phyloP scores from a whole-genome alignment of 441 rosid species.

The Geranium incanum region DNA sequence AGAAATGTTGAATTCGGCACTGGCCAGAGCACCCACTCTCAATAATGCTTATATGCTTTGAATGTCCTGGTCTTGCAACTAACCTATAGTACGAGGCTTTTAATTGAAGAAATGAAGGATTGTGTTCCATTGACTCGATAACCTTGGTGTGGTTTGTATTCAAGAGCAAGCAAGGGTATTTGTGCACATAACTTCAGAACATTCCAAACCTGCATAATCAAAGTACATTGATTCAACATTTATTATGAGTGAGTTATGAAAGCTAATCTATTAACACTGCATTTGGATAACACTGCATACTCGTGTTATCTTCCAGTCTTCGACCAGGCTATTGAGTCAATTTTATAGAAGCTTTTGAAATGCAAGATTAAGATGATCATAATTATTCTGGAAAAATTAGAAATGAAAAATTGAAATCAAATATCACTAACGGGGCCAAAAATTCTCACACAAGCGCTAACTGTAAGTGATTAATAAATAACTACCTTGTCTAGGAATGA shows the following conservation, averaged over 20 bases:
- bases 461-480: constrained; percentile 2
- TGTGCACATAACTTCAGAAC: constrained; percentile 62
- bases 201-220: constrained; percentile 54
- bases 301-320: too few relatives aligned
- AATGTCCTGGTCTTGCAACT: constrained; percentile 57
- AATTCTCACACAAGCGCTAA: too few relatives aligned
- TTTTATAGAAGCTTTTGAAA: too few relatives aligned
- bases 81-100: background rate
- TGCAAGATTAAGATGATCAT: too few relatives aligned
- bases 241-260: background rate
- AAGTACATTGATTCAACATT: background rate
- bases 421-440: too few relatives aligned
- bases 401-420: too few relatives aligned
- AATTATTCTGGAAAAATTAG: too few relatives aligned
- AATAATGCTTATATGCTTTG: constrained; percentile 72
- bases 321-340: too few relatives aligned
- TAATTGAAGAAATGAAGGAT: background rate
- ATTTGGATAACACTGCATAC: too few relatives aligned
- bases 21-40: constrained; percentile 84
- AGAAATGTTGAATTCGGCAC: constrained; percentile 90
- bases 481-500: constrained; percentile 70
- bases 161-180: constrained; percentile 76
- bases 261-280: background rate
- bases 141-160: constrained; percentile 82
- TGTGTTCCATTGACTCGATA: background rate